Conservation (phyloP, 2,329 filamentous ascomycete species). For the Pyrenochaeta sp. region DNA sequence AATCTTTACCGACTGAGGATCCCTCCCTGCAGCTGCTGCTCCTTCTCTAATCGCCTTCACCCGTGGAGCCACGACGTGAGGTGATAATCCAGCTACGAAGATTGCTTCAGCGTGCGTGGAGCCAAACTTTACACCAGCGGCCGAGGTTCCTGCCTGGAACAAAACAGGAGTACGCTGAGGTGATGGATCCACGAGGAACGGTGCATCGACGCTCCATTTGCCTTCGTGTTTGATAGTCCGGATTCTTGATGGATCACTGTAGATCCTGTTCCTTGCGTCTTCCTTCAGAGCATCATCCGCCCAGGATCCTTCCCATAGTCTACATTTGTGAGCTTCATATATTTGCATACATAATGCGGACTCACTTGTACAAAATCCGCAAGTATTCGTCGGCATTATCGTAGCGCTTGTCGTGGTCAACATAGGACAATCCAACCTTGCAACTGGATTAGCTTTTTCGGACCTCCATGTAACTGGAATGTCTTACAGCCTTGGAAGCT, state of each 20-base stretch:
- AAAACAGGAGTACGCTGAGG: conserved; percentile 72
- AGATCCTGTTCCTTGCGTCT: conserved; percentile 63
- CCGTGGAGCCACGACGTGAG: conserved; percentile 64
- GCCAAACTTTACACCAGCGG: conserved; percentile 69
- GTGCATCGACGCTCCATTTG: conserved; percentile 61
- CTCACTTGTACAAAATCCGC: conserved; percentile 67
- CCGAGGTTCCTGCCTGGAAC: conserved; percentile 72
- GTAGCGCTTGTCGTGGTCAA: conserved; percentile 71
- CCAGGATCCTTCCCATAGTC: conserved; percentile 68
- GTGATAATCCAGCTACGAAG: conserved; percentile 70
- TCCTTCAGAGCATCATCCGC: conserved; percentile 67
- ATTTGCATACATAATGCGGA: background rate
- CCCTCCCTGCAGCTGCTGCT: conserved; percentile 61
- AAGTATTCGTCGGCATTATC: conserved; percentile 72
- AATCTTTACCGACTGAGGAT: conserved; percentile 69
- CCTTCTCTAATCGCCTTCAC: conserved; percentile 67
- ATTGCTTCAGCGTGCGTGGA: conserved; percentile 73
- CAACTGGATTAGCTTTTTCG: background rate
- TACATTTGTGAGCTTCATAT: background rate
- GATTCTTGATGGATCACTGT: conserved; percentile 63
- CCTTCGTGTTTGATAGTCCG: conserved; percentile 70
- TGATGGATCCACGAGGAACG: conserved; percentile 70
- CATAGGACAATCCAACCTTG: conserved; percentile 12
- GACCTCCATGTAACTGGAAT: background rate
- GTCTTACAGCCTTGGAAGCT: conserved; percentile 54